Evolutionary conservation across 1,284 basidiomycete genomes (phyloP), one percentile per base, ranked within the genome.

Genomic region (Cryptococcus sp.): DNA sequence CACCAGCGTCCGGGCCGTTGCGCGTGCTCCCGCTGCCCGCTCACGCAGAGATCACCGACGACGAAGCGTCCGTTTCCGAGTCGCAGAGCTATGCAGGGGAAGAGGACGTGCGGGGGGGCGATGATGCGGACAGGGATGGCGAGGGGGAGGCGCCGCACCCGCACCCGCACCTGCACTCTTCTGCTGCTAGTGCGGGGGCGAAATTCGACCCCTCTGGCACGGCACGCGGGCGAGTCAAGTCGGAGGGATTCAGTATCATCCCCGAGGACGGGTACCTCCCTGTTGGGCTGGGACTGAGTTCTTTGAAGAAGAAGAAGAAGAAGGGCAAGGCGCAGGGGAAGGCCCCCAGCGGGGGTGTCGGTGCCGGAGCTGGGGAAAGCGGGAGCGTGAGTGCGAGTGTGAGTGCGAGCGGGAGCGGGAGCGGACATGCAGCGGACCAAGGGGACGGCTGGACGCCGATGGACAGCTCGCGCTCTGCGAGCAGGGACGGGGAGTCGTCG

Each of bases 181-280:
- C 4, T 33, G 28, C 9, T 4, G 28, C 28, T 33, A 4, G 28
- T 9, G 28, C 28, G 28, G 28, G 5, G 28, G 28, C 5, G 5
- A 9, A 9, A 33, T 4, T 33, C 28, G 28, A 9, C 9, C 28
- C 28, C 5, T 33, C 28, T 9, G 28, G 28, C 28, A 33, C 28
- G 28, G 28, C 9, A 33, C 28, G 28, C 28, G 28, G 28, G 28
- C 28, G 28, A 33, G 52, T 23, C 23, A 59, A 57, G 21, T 52
- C 52, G n/a, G 58, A 59, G 16, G 65, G 64, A 13, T 71, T 64
- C 51, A 71, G 69, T 5, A 69, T 73, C 47, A 62, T 66, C 5
- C 71, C 71, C 0, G 73, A 73, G 23, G 70, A 70, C n/a, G 65
- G 66, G 4, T 69, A 70, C 46, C 56, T 75, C 0, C 71, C 70